These are phyloP conservation scores for Zanthoxylum bungeanum DNA, from an alignment of 345 rosid species.

Conservation along the genomic window DNA sequence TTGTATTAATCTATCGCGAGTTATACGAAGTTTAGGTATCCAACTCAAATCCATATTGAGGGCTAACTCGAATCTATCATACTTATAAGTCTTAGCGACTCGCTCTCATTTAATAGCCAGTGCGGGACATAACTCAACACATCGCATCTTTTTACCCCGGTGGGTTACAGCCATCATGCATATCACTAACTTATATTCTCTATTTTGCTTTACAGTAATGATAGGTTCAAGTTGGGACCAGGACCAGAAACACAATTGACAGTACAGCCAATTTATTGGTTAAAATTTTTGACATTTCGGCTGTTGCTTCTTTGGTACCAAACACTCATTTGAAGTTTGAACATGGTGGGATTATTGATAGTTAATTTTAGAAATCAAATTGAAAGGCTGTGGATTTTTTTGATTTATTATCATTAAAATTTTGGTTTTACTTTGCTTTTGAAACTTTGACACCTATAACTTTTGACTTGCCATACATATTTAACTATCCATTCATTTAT, in stretches of 20 bases:
- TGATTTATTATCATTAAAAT: not conserved
- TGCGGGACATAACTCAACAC: too few relatives aligned
- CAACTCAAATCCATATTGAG: too few relatives aligned
- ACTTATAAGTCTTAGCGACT: too few relatives aligned
- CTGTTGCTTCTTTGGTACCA: not conserved
- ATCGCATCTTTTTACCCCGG: not conserved
- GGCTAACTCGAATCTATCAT: too few relatives aligned
- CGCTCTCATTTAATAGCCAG: too few relatives aligned
- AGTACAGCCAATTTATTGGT: not conserved
- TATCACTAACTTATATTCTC: slow-evolving; percentile 13
- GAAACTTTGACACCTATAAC: not conserved
- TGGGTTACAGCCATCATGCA: slow-evolving; percentile 13
- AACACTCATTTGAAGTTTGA: not conserved
- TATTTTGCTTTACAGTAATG: slow-evolving; percentile 14
- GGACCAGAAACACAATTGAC: slow-evolving; percentile 2
- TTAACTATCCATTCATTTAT: not conserved
- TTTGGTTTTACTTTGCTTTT: not conserved
- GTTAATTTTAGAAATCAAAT: not conserved
- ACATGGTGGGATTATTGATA: too few relatives aligned
- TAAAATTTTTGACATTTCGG: not conserved
- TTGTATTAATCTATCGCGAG: too few relatives aligned
- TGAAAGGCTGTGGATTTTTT: not conserved
- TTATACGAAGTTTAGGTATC: too few relatives aligned
- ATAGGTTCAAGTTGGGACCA: not conserved
- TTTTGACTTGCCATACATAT: not conserved